Evolutionary conservation across 2,329 filamentous ascomycete species (phyloP).

Genomic region (Chrysoporthe cubensis): DNA sequence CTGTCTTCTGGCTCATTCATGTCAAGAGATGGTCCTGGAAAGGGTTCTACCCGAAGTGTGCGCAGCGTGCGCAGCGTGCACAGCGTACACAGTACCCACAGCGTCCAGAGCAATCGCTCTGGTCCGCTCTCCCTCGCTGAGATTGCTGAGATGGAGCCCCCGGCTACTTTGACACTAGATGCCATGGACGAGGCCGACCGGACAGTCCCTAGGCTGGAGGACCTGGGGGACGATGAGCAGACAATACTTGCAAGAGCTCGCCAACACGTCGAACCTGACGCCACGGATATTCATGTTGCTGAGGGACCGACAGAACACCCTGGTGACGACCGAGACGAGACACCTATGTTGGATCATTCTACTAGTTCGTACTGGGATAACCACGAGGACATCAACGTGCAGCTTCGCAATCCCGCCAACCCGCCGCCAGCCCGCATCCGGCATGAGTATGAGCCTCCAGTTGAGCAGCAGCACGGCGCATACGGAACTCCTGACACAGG

Average conservation of each 20-base stretch:
- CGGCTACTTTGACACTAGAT: conserved; percentile 53
- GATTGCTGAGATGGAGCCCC: conserved; percentile 59
- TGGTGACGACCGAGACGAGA: conserved; percentile 19
- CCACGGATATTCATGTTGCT: conserved; percentile 29
- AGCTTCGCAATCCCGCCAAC: conserved; percentile 21
- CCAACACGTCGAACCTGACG: conserved; percentile 42
- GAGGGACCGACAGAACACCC: conserved; percentile 25
- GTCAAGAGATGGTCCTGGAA: conserved; percentile 57
- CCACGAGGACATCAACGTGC: conserved; percentile 17
- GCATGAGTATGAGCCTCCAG: conserved; percentile 30
- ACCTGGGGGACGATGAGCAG: conserved; percentile 43
- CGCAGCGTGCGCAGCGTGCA: conserved; percentile 25
- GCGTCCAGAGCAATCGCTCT: conserved; percentile 46
- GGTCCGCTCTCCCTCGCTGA: conserved; percentile 57
- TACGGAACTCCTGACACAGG: conserved; percentile 63
- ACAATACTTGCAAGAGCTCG: conserved; percentile 41
- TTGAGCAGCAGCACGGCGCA: conserved; percentile 50
- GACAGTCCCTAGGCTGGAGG: conserved; percentile 37
- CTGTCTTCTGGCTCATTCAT: conserved; percentile 36
- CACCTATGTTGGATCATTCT: conserved; percentile 31
- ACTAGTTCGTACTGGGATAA: conserved; percentile 26
- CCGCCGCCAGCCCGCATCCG: conserved; percentile 26
- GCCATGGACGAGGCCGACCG: conserved; percentile 60
- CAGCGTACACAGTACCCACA: conserved; percentile 34
- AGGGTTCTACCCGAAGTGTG: conserved; percentile 50